Base-by-base conservation (phyloP, 23 red algal species). In the Pyropia yezoensis region DNA sequence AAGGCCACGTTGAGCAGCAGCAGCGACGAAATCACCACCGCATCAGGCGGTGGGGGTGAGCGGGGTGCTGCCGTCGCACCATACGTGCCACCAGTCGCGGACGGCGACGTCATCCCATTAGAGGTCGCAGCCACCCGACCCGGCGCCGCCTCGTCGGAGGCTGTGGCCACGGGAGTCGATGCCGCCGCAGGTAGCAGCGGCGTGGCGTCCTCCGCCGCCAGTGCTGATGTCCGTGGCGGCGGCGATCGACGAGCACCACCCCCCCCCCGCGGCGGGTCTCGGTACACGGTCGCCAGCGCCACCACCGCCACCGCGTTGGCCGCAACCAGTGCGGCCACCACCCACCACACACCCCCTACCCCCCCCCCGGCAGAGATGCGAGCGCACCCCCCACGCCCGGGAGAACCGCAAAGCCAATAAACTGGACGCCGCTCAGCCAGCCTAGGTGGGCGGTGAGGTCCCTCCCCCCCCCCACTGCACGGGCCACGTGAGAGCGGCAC, bases 371-470 rank as follows among this genome's bases (percentile, higher is more conserved):
- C 27, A 97, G 56, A 27, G 47, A 32, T 1, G 83, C 85, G 17
- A 97, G 69, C 14, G 80, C 51, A 20, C 77, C 80, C 19, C 84
- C 82, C 18, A 72, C 70, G 25, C 85, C 76, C 1, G 93, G 93
- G 19, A 97, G 59, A 23, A 90, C 85, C 34, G 93, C 93, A 70
- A 97, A 97, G 33, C 93, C 93, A 11, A 90, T 50, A 61, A 97
- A 97, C 62, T 97, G 93, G 23, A 90, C 21, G 27, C 67, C 93
- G 52, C 85, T 91, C 49, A 97, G 78, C 47, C 90, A 90, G 4
- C 71, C 83, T 76, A 97, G 90, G 49, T 97, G 85, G 8, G 77
- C 66, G 9, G 93, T 97, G 18, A 86, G 82, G 9, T 78, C 54
- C 39, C 39, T 47, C 7, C 52, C 18, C 2, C 65, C 9, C n/a